phyloP scores from a whole-genome alignment of 2,329 filamentous ascomycete species.

The Aureobasidium sp. region DNA sequence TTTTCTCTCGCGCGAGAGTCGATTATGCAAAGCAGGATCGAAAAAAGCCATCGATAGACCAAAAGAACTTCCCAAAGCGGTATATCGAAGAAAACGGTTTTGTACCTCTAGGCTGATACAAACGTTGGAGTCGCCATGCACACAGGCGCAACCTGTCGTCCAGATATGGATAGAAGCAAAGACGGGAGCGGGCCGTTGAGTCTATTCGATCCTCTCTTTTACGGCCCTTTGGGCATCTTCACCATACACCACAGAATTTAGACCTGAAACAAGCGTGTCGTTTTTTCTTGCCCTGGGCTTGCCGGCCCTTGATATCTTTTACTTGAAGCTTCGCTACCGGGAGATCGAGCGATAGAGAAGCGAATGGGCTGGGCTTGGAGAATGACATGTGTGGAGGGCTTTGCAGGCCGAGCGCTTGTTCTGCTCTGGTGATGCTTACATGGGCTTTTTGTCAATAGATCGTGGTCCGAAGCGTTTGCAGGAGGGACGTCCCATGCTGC shows the following conservation, averaged over 20 bases:
- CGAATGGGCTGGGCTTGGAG: not conserved
- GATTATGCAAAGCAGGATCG: not conserved
- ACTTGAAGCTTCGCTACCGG: not conserved
- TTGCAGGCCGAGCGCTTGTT: not conserved
- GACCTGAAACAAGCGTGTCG: slow-evolving; percentile 3
- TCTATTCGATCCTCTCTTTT: not conserved
- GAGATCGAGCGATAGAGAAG: not conserved
- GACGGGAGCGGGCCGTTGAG: slow-evolving; percentile 11
- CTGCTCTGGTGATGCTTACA: not conserved
- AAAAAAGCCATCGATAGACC: not conserved
- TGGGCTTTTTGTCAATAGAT: not conserved
- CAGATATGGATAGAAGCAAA: not conserved
- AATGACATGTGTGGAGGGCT: not conserved
- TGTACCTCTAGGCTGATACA: not conserved
- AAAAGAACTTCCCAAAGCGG: not conserved
- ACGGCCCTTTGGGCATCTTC: too few relatives aligned
- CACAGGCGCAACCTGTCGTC: not conserved
- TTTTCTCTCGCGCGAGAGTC: not conserved
- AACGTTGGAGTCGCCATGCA: not conserved
- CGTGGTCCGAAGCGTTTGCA: not conserved
- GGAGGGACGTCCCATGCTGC: not conserved
- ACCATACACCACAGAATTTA: too few relatives aligned
- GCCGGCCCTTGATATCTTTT: not conserved
- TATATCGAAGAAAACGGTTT: not conserved
- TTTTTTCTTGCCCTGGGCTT: not conserved